Evolutionary conservation across 306 rosid genomes (phyloP), one percentile per base, ranked within the genome.

Genomic region (Fragaria vesca): DNA sequence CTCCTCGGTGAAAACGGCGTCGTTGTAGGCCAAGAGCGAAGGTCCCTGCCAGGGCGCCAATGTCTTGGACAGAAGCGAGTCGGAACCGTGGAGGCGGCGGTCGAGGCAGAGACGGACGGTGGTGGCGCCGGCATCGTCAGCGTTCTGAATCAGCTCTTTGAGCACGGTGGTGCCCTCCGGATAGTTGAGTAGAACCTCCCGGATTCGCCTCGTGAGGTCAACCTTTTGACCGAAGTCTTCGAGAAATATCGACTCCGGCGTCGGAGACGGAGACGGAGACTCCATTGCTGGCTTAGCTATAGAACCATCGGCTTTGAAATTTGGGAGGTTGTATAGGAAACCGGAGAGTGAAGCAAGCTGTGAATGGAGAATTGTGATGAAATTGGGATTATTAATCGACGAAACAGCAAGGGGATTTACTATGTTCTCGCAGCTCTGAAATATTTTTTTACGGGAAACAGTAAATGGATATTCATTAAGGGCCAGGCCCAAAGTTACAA

Each of bases 81-180:
- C 87, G 9, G 80, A 47, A 67, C 83, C 84, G 47, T 94, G 98
- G 73, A 77, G 71, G 32, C 98, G 85, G 42, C 89, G 91, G 83
- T 94, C 98, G 30, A 94, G 91, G 76, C 98, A 94, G 61, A 94
- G 91, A 34, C 92, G 81, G 4, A 94, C 92, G 70, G 79, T 78
- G 81, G 97, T 92, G 58, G 98, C 97, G 69, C 97, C 98, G n/a
- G 98, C 98, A 69, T 94, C 98, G 40, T 94, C 98, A 47, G 98
- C 98, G 91, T 94, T 94, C 86, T 94, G 97, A 28, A 94, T 82
- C 68, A 94, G 88, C 88, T 94, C 98, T 87, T 94, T 94, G 76
- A 94, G 90, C 69, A 92, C 97, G 18, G 98, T 94, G 60, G 93
- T 94, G 51, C 98, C 98, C 87, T 94, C 98, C 15, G 98, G 98